Percentiles rank a stretch among this genome's conserved stretches.
Conservation (phyloP, 257 asterid species). For the Nicotiana otophora region DNA sequence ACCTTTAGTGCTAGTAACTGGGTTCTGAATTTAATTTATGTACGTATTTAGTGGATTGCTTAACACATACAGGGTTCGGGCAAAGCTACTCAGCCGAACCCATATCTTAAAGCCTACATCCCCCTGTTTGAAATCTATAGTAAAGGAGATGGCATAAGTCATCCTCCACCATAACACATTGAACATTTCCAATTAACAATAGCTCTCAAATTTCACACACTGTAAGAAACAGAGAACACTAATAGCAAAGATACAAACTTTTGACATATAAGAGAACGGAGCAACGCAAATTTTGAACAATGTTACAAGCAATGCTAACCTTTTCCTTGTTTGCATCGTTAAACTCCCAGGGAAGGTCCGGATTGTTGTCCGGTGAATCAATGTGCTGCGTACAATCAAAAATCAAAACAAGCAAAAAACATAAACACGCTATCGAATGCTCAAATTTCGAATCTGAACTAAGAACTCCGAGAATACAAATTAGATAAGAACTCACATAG, state of each 20-base stretch:
- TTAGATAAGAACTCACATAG: constrained; percentile 47
- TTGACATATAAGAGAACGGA: background rate
- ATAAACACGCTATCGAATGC: background rate
- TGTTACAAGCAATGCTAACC: constrained; percentile 33
- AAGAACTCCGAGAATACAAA: background rate
- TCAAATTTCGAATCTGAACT: constrained; percentile 1
- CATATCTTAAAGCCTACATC: too few species aligned
- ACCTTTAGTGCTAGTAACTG: too few species aligned
- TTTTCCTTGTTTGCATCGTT: constrained; percentile 49
- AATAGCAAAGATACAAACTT: background rate
- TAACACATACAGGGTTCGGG: too few species aligned
- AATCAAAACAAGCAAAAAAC: background rate
- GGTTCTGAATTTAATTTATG: too few species aligned
- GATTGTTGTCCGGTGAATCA: constrained; percentile 76
- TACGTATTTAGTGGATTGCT: too few species aligned
- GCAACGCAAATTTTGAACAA: background rate
- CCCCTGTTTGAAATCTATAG: background rate
- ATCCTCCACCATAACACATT: background rate
- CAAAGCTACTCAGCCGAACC: too few species aligned
- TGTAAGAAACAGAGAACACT: background rate
- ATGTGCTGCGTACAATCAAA: constrained; percentile 50
- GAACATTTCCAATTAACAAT: background rate
- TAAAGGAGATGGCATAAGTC: background rate
- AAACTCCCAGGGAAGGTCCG: constrained; percentile 85
- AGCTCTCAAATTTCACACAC: background rate